Conservation (phyloP, 2,329 filamentous ascomycete species). For the Paradendryphiella salina region DNA sequence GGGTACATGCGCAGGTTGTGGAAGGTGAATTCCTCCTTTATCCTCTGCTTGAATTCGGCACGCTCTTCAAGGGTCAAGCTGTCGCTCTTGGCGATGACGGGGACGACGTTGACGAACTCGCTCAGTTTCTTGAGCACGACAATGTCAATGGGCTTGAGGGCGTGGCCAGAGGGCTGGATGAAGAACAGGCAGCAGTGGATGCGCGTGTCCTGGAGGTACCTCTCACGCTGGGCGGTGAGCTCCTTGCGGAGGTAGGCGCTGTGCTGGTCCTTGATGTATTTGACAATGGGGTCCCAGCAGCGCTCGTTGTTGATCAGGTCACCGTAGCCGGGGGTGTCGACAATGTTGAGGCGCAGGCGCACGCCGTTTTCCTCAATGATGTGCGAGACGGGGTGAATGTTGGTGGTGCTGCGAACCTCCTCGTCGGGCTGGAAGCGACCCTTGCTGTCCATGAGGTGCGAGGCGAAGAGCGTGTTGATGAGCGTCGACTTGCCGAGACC, state of each 20-base stretch:
- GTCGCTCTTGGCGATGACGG: constrained; percentile 98
- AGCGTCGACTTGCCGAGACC: constrained; percentile 98
- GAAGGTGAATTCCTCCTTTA: constrained; percentile 99
- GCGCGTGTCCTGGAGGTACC: constrained; percentile 98
- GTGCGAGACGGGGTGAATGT: constrained; percentile 97
- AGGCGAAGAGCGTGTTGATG: constrained; percentile 99
- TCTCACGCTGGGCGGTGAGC: constrained; percentile 96
- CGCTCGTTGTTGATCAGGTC: constrained; percentile 99
- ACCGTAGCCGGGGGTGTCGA: constrained; percentile 97
- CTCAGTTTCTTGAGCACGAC: constrained; percentile 99
- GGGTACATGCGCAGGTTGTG: constrained; percentile 99
- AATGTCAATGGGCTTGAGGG: constrained; percentile 98
- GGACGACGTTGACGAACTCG: constrained; percentile 98
- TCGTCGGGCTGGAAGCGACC: constrained; percentile 91
- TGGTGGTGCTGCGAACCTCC: constrained; percentile 90
- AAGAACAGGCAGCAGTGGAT: constrained; percentile 99
- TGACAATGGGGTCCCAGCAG: constrained; percentile 99
- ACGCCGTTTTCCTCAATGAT: constrained; percentile 99
- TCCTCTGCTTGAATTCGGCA: constrained; percentile 91
- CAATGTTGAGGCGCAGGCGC: constrained; percentile 95
- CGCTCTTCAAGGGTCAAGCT: constrained; percentile 95
- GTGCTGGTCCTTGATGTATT: constrained; percentile 99
- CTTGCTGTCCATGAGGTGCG: constrained; percentile 98
- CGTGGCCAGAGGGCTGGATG: constrained; percentile 97
- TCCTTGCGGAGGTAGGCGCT: constrained; percentile 99